Percentiles rank a stretch among this genome's conserved stretches.
Conservation (phyloP, 108 stramenopile genomes). For the Cyclotella atomus region DNA sequence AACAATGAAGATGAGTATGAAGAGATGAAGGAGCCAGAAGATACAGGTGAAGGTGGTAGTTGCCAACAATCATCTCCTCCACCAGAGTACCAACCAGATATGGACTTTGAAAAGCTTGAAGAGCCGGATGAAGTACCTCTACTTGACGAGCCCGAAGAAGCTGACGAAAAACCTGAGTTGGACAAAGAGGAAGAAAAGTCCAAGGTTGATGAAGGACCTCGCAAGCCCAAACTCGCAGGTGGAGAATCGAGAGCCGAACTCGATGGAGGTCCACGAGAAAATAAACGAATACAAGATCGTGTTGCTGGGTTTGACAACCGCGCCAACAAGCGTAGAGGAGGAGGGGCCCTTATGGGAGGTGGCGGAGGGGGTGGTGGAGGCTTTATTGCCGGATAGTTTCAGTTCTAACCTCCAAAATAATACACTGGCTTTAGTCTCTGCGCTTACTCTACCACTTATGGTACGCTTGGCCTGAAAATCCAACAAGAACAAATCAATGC, state of each 20-base stretch:
- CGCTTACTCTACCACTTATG: too few species aligned
- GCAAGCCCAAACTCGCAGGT: constrained; percentile 31
- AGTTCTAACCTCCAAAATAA: too few species aligned
- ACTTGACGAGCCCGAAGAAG: not conserved
- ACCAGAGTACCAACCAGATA: constrained; percentile 1
- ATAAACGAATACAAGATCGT: constrained; percentile 23
- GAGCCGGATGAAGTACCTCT: constrained; percentile 4
- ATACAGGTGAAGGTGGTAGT: constrained; percentile 10
- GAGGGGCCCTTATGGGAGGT: constrained; percentile 31
- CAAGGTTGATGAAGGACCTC: not conserved
- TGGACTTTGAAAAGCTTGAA: constrained; percentile 1
- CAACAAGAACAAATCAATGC: too few species aligned
- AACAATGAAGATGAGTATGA: constrained; percentile 39
- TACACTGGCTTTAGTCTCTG: too few species aligned
- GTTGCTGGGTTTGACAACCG: constrained; percentile 34
- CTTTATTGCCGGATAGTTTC: constrained; percentile 22
- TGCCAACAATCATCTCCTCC: constrained; percentile 18
- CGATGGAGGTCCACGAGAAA: constrained; percentile 9
- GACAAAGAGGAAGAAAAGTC: not conserved
- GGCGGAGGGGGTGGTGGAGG: constrained; percentile 29
- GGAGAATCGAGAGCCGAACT: not conserved
- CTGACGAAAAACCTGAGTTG: not conserved
- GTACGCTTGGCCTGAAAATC: too few species aligned
- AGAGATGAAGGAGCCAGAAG: constrained; percentile 35
- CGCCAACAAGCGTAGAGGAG: constrained; percentile 9